phyloP scores from a whole-genome alignment of 169 alveolate species.

The Sarcocystis neurona region DNA sequence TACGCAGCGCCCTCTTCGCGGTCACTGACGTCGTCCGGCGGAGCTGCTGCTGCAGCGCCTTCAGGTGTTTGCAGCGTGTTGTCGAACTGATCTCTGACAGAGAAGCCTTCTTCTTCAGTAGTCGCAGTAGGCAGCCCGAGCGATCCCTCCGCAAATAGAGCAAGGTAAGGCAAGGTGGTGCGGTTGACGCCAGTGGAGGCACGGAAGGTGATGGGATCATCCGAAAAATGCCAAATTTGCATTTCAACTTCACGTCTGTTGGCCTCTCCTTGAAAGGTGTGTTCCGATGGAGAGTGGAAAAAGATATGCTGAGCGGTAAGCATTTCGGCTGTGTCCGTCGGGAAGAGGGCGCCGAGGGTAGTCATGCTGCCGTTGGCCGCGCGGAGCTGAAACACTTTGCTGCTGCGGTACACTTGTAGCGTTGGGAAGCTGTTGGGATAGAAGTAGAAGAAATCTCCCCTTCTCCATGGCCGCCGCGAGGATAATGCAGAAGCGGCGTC shows the following conservation, averaged over 20 bases:
- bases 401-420: slow-evolving; percentile 73
- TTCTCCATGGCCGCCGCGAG: slow-evolving; percentile 74
- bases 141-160: slow-evolving; percentile 60
- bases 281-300: slow-evolving; percentile 86
- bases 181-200: slow-evolving; percentile 58
- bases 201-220: slow-evolving; percentile 66
- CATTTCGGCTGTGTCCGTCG: slow-evolving; percentile 81
- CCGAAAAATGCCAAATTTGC: slow-evolving; percentile 84
- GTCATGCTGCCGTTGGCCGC: slow-evolving; percentile 69
- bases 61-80: neutral
- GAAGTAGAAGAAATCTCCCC: slow-evolving; percentile 79
- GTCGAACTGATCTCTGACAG: too few species aligned
- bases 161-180: slow-evolving; percentile 57
- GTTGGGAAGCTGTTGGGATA: slow-evolving; percentile 74
- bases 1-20: too few species aligned
- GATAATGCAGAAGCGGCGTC: slow-evolving; percentile 45
- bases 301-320: slow-evolving; percentile 79
- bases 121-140: slow-evolving; percentile 59
- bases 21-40: slow-evolving; percentile 34
- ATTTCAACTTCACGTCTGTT: slow-evolving; percentile 82
- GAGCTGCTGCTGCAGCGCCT: slow-evolving; percentile 1
- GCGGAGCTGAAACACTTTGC: slow-evolving; percentile 77
- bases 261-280: slow-evolving; percentile 84
- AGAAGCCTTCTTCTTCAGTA: too few species aligned
- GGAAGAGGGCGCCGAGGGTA: slow-evolving; percentile 79